phyloP scores from a whole-genome alignment of 768 basidiomycete species.

The Psilocybe cyanescens region DNA sequence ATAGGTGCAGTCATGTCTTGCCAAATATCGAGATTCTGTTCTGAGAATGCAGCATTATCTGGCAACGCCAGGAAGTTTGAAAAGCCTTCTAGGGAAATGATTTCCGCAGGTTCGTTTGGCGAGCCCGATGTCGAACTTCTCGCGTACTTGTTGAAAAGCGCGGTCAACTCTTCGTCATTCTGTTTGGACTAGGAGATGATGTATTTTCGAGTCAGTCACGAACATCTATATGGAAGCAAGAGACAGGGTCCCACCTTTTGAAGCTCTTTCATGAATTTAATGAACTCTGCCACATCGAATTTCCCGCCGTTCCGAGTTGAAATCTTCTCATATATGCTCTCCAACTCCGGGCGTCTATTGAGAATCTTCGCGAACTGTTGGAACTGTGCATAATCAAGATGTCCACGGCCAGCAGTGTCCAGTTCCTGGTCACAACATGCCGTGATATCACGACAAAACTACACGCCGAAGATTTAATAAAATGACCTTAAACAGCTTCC shows the following conservation, averaged over 20 bases:
- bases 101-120: slow-evolving; percentile 19
- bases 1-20: slow-evolving; percentile 92
- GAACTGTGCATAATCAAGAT: slow-evolving; percentile 80
- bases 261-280: slow-evolving; percentile 46
- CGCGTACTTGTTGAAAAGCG: slow-evolving; percentile 40
- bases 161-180: slow-evolving; percentile 32
- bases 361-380: slow-evolving; percentile 81
- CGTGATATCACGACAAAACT: not conserved
- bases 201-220: not conserved
- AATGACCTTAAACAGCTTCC: slow-evolving; percentile 60
- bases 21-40: slow-evolving; percentile 43
- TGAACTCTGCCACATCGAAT: slow-evolving; percentile 47
- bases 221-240: not conserved
- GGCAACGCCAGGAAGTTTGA: slow-evolving; percentile 79
- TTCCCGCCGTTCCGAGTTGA: slow-evolving; percentile 31
- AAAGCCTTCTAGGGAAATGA: slow-evolving; percentile 66
- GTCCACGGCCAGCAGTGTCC: slow-evolving; percentile 56
- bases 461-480: not conserved
- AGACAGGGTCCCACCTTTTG: slow-evolving; percentile 39
- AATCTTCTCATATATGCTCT: slow-evolving; percentile 56
- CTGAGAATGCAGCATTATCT: slow-evolving; percentile 67
- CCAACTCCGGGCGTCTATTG: slow-evolving; percentile 85
- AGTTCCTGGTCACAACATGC: slow-evolving; percentile 53
- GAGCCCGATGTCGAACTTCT: slow-evolving; percentile 2
- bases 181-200: slow-evolving; percentile 36